phyloP scores from a whole-genome alignment of 495 filamentous ascomycete genomes.

The Talaromyces stipitatus region DNA sequence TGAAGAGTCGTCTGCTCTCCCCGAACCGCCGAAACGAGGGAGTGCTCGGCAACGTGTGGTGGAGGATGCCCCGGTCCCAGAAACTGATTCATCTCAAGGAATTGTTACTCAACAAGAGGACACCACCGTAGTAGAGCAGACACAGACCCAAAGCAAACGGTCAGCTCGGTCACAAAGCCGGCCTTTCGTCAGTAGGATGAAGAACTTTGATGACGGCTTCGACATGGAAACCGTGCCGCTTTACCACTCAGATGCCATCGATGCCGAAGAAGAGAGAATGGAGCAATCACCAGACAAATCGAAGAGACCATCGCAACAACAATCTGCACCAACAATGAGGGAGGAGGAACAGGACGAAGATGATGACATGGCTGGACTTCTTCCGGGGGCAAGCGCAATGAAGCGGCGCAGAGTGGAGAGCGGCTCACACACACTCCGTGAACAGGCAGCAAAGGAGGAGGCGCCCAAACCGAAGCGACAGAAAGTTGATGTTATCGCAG shows the following conservation, averaged over 20 bases:
- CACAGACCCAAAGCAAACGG: slow-evolving; percentile 9
- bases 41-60: not conserved
- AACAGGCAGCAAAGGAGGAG: slow-evolving; percentile 13
- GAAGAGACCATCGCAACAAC: slow-evolving; percentile 9
- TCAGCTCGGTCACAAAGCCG: slow-evolving; percentile 25
- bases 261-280: slow-evolving; percentile 9
- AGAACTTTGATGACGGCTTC: slow-evolving; percentile 61
- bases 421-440: slow-evolving; percentile 9
- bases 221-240: slow-evolving; percentile 37
- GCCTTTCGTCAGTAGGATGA: slow-evolving; percentile 55
- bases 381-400: slow-evolving; percentile 63
- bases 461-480: slow-evolving; percentile 34
- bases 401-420: slow-evolving; percentile 52
- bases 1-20: slow-evolving; percentile 12
- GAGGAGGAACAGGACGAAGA: slow-evolving; percentile 32
- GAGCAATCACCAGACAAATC: slow-evolving; percentile 7
- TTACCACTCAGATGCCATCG: slow-evolving; percentile 10
- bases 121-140: not conserved
- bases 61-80: not conserved
- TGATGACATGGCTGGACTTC: slow-evolving; percentile 54
- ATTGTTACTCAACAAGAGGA: not conserved
- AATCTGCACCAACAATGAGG: slow-evolving; percentile 16
- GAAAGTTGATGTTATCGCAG: slow-evolving; percentile 64
- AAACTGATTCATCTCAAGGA: not conserved
- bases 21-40: slow-evolving; percentile 13